Percentiles rank a stretch among this genome's conserved stretches.
Conservation (phyloP, 202 grass and related monocot species). For the Setaria italica region DNA sequence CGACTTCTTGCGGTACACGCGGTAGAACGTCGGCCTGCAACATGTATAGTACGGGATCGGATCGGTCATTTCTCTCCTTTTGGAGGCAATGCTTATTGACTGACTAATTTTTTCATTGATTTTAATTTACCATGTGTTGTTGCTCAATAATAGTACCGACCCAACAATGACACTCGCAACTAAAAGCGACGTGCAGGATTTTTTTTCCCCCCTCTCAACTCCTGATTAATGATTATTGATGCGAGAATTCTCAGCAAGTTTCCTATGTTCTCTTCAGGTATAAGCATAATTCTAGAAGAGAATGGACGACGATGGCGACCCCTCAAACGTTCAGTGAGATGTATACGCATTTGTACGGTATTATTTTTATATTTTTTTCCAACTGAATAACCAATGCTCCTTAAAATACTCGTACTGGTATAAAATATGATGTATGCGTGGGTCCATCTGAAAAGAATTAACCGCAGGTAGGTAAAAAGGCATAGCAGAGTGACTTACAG, state of each 20-base stretch:
- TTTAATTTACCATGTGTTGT: not conserved
- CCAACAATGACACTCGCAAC: slow-evolving; percentile 26
- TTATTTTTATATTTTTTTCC: not conserved
- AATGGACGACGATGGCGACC: slow-evolving; percentile 46
- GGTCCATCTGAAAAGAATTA: not conserved
- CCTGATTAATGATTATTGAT: not conserved
- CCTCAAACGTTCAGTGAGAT: not conserved
- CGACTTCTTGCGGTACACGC: slow-evolving; percentile 86
- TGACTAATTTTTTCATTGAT: not conserved
- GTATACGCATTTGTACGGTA: not conserved
- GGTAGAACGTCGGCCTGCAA: slow-evolving; percentile 86
- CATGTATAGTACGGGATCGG: not conserved
- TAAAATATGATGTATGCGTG: not conserved
- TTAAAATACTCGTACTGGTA: not conserved
- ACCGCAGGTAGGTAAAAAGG: not conserved
- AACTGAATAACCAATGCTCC: not conserved
- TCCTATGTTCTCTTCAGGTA: slow-evolving; percentile 54
- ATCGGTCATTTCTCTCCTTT: not conserved
- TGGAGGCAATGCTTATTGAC: not conserved
- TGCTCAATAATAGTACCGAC: slow-evolving; percentile 7
- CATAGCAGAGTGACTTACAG: slow-evolving; percentile 62
- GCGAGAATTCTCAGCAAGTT: not conserved
- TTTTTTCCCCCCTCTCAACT: not conserved
- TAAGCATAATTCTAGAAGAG: slow-evolving; percentile 33
- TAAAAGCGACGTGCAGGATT: slow-evolving; percentile 6